Evolutionary conservation across 495 filamentous ascomycete species (phyloP).

Genomic region (Poronia punctata): DNA sequence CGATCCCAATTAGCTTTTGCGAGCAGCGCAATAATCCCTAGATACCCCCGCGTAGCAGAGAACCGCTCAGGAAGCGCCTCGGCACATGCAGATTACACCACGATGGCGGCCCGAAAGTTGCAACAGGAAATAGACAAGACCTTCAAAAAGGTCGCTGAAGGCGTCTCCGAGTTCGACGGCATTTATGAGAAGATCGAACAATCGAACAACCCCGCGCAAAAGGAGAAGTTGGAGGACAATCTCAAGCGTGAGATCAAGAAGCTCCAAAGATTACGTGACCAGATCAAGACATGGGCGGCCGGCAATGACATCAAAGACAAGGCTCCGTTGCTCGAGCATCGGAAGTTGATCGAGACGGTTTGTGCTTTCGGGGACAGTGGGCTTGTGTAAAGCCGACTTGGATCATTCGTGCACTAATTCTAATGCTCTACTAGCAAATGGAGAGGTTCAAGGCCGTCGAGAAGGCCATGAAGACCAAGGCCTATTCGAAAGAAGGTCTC

Average conservation of each 20-base stretch:
- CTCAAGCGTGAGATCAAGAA: slow-evolving; percentile 99
- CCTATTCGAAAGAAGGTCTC: slow-evolving; percentile 95
- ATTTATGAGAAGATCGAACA: slow-evolving; percentile 95
- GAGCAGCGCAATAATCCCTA: too few species aligned
- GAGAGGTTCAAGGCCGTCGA: slow-evolving; percentile 99
- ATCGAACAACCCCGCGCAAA: slow-evolving; percentile 84
- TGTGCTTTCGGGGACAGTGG: slow-evolving; percentile 13
- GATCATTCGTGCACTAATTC: slow-evolving; percentile 6
- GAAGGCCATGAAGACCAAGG: slow-evolving; percentile 99
- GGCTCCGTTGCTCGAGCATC: slow-evolving; percentile 82
- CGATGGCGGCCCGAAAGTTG: slow-evolving; percentile 90
- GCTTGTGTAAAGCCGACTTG: neutral
- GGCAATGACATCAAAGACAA: slow-evolving; percentile 99
- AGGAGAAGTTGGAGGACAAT: slow-evolving; percentile 95
- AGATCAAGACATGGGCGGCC: slow-evolving; percentile 98
- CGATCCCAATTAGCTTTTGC: too few species aligned
- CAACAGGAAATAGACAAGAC: slow-evolving; percentile 96
- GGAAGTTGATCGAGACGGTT: slow-evolving; percentile 94
- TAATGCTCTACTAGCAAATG: slow-evolving; percentile 71
- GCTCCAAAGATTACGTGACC: slow-evolving; percentile 90
- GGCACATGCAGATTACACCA: slow-evolving; percentile 19
- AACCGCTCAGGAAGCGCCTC: too few species aligned
- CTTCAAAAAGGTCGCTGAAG: slow-evolving; percentile 94
- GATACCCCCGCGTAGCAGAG: too few species aligned
- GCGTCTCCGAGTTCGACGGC: slow-evolving; percentile 82